These are phyloP conservation scores for Populus pruinosa DNA, from an alignment of 345 rosid species.

Conservation along the genomic window DNA sequence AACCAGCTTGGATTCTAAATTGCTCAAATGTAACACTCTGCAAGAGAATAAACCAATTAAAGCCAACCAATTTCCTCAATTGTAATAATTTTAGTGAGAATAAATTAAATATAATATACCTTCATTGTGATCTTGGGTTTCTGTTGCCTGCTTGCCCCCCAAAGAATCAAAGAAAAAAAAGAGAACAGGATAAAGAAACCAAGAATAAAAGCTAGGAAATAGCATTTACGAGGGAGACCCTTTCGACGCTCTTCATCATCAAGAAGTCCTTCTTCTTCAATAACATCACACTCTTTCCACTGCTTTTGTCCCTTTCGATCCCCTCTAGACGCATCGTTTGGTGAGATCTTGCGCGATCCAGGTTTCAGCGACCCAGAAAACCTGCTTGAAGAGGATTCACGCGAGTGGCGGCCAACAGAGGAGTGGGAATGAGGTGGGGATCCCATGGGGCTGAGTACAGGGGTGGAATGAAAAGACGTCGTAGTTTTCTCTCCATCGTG, in stretches of 20 bases:
- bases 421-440: slow-evolving; percentile 96
- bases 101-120: slow-evolving; percentile 32
- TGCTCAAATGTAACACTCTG: slow-evolving; percentile 80
- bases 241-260: slow-evolving; percentile 63
- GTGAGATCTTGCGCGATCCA: slow-evolving; percentile 82
- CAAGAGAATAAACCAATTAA: slow-evolving; percentile 1
- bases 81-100: neutral
- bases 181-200: slow-evolving; percentile 87
- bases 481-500: slow-evolving; percentile 98
- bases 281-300: slow-evolving; percentile 71
- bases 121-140: slow-evolving; percentile 82
- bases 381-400: slow-evolving; percentile 85
- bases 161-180: slow-evolving; percentile 73
- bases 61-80: neutral
- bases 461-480: slow-evolving; percentile 94
- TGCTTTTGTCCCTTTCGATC: slow-evolving; percentile 57
- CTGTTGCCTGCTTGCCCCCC: slow-evolving; percentile 83
- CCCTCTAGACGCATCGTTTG: slow-evolving; percentile 53
- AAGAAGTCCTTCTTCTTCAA: slow-evolving; percentile 94
- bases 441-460: slow-evolving; percentile 78
- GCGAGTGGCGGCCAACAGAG: slow-evolving; percentile 84
- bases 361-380: slow-evolving; percentile 90
- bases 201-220: slow-evolving; percentile 64
- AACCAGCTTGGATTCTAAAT: slow-evolving; percentile 84
- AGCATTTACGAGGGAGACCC: slow-evolving; percentile 83